Base-by-base conservation (phyloP, 2,329 filamentous ascomycete genomes). In the Fonsecaea pugnacius region DNA sequence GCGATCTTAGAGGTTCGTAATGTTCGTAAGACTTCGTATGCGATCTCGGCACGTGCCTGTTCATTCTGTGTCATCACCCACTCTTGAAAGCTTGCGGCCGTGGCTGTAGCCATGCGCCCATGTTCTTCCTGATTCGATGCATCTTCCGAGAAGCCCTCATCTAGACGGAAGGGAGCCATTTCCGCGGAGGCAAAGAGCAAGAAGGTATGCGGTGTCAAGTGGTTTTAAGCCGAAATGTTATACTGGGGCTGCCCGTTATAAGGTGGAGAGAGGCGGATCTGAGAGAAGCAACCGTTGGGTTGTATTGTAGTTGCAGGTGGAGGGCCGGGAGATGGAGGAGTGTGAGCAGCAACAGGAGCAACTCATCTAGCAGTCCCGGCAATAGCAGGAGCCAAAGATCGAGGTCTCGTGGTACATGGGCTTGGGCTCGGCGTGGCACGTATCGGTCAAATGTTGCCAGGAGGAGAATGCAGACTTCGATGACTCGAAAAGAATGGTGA, bases 61-160 rank as follows among this genome's bases (percentile, higher is more conserved):
- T 87, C 85, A 69, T 78, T 81, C 69, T 85, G 78, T 54, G 78
- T 76, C 70, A 84, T 76, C 65, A 87, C 76, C 82, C 82, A 87
- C 67, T 82, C 80, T 21, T 84, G 84, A 65, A 87, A 78, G 62
- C 74, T 71, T 71, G 77, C 75, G 48, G 76, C 76, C 67, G 78
- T 76, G 61, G 79, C 76, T 18, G 67, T 70, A 60, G 73, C 68
- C 33, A 46, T 63, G 48, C 74, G 70, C 36, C 78, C 78, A 68
- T 76, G 76, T 55, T 79, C 79, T 56, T 75, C 70, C 67, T 78
- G 78, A 63, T 77, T 86, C 8, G 65, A 32, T 10, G 66, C 63
- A 55, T 93, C 91, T 75, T 95, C 91, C 5, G 91, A 93, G 76
- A 95, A 96, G 72, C 92, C 92, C 79, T 96, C 92, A 79, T 96